These are phyloP conservation scores for Spathaspora girioi DNA, from an alignment of 805 yeast species.

Conservation along the genomic window DNA sequence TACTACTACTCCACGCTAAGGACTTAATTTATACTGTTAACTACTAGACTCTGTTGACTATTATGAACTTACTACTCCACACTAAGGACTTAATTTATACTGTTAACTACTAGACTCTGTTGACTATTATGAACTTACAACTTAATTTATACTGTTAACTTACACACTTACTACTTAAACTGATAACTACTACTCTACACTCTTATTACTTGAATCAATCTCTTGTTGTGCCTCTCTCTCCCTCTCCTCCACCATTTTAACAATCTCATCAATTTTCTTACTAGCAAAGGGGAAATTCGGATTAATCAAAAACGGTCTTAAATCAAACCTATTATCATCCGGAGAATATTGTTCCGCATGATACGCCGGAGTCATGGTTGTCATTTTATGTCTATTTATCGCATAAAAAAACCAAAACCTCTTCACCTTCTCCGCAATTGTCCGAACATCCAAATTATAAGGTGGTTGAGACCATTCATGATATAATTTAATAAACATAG, in stretches of 20 bases:
- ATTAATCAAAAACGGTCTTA: conserved; percentile 91
- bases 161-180: no score
- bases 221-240: conserved; percentile 41
- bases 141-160: no score
- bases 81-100: no score
- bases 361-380: conserved; percentile 94
- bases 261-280: conserved; percentile 79
- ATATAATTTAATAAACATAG: conserved; percentile 84
- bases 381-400: conserved; percentile 93
- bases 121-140: no score
- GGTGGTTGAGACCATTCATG: conserved; percentile 87
- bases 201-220: conserved; percentile 26
- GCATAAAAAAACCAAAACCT: conserved; percentile 91
- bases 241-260: conserved; percentile 51
- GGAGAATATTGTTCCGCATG: conserved; percentile 99
- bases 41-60: no score
- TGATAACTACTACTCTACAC: conserved; percentile 41
- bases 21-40: no score
- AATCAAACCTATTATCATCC: conserved; percentile 93
- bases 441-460: conserved; percentile 64
- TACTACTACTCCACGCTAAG: no score
- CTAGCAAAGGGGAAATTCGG: conserved; percentile 90
- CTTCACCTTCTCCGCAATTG: conserved; percentile 90
- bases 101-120: no score
- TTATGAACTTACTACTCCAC: no score